These are phyloP conservation scores for Sugiyamaella sp. DNA, from an alignment of 1,139 yeast genomes.

Conservation along the genomic window DNA sequence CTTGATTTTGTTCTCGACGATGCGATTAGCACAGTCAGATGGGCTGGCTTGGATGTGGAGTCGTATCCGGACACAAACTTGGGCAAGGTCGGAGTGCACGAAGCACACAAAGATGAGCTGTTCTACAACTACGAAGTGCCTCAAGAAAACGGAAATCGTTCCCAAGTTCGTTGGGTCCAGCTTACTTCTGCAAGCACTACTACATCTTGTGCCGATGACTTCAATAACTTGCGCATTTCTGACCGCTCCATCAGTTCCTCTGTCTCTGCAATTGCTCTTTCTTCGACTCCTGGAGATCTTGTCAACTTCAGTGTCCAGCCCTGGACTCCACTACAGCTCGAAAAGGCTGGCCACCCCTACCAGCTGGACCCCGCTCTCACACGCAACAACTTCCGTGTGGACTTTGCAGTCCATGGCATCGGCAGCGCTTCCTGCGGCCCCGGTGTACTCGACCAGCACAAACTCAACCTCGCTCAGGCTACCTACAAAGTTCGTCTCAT, in stretches of 20 bases:
- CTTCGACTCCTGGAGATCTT: slow-evolving; percentile 5
- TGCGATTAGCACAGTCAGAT: slow-evolving; percentile 31
- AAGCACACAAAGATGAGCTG: slow-evolving; percentile 28
- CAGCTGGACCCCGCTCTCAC: slow-evolving; percentile 32
- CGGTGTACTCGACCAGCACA: slow-evolving; percentile 35
- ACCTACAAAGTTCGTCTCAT: slow-evolving; percentile 18
- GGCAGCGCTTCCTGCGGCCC: slow-evolving; percentile 47
- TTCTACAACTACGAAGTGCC: slow-evolving; percentile 43
- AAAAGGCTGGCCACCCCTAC: slow-evolving; percentile 42
- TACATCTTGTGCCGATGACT: not conserved
- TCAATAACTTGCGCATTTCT: no score
- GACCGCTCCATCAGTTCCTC: no score
- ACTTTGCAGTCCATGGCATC: slow-evolving; percentile 44
- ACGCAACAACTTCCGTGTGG: slow-evolving; percentile 38
- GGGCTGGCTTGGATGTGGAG: slow-evolving; percentile 47
- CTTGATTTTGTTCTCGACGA: slow-evolving; percentile 35
- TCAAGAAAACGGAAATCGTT: slow-evolving; percentile 46
- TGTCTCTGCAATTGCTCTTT: slow-evolving; percentile 10
- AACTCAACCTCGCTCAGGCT: slow-evolving; percentile 26
- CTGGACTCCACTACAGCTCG: slow-evolving; percentile 34
- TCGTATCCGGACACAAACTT: slow-evolving; percentile 43
- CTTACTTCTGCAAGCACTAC: not conserved
- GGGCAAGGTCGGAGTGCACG: slow-evolving; percentile 38
- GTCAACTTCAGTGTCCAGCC: slow-evolving; percentile 34
- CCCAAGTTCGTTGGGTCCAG: slow-evolving; percentile 41